Evolutionary conservation across 164 flowering plant genomes (phyloP), one percentile per base, ranked within the genome.

Genomic region (Vitis rotundifolia): DNA sequence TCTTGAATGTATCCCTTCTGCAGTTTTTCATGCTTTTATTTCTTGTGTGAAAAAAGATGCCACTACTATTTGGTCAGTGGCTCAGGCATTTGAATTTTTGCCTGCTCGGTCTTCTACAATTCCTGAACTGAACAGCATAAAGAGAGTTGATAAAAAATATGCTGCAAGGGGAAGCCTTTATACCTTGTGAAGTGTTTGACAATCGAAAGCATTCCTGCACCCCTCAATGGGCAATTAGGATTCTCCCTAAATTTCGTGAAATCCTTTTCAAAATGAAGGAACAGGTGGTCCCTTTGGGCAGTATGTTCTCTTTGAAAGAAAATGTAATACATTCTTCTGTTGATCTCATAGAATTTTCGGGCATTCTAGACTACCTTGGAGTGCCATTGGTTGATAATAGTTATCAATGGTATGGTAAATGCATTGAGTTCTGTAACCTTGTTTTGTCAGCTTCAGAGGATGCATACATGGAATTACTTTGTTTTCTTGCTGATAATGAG

Each of bases 11-110:
- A 76, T 81, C 1, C 71, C 84, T 48, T 44, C 70, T 8, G 75
- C 74, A 12, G 78, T 81, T 66, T 19, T 76, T 49, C 71, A 68
- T 68, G 80, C 80, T 61, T 68, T 78, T 26, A 16, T n/a, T 29
- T 70, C 79, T 1, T 68, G 61, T 50, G 62, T 76, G 28, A 74
- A 67, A 26, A 26, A 75, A 67, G 18, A 53, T 0, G 5, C 26
- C 72, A 15, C 79, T 72, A 28, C 0, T 37, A 37, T 6, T 37
- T 68, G 51, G 69, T 64, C 66, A 18, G 28, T 51, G 44, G 22
- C 61, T 8, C 56, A 47, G 8, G 59, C 63, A 9, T 70, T 76
- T 67, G 49, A 73, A 4, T 73, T 72, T 59, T 70, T 79, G 68
- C 79, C 79, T 0, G 69, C 67, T 44, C 56, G 55, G 29, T 61